phyloP scores from a whole-genome alignment of 2,329 filamentous ascomycete genomes.

The Fusarium sulawesiense region DNA sequence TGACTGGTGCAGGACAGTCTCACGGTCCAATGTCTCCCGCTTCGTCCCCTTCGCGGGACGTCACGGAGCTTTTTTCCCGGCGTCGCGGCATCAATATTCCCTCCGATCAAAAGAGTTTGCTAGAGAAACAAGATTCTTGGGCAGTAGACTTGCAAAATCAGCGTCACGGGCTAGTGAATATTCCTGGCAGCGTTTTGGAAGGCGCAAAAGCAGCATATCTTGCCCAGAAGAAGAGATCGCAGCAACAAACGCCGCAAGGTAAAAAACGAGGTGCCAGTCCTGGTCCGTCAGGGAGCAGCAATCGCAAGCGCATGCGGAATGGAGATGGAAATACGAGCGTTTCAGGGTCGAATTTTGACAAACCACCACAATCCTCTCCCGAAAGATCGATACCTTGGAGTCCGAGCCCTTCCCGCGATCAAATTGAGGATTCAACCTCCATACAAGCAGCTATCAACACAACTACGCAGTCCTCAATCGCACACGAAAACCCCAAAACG shows the following conservation, averaged over 20 bases:
- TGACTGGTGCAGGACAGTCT: constrained; percentile 28
- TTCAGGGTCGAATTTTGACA: neutral
- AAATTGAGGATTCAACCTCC: neutral
- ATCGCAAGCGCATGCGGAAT: constrained; percentile 27
- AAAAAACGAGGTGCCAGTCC: constrained; percentile 18
- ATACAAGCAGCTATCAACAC: neutral
- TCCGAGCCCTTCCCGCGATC: constrained; percentile 24
- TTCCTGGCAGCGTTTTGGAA: constrained; percentile 53
- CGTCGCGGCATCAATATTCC: constrained; percentile 51
- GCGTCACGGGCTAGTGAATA: constrained; percentile 45
- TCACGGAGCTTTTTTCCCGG: constrained; percentile 43
- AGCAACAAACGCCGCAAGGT: constrained; percentile 7
- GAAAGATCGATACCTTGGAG: constrained; percentile 37
- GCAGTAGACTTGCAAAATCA: constrained; percentile 43
- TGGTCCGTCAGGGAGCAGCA: constrained; percentile 4
- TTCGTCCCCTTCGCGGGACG: constrained; percentile 39
- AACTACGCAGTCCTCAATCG: constrained; percentile 35
- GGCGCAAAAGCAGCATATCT: constrained; percentile 45
- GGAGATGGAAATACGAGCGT: neutral
- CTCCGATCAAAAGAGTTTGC: constrained; percentile 53
- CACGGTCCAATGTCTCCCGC: constrained; percentile 45
- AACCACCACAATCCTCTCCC: constrained; percentile 13
- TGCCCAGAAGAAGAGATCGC: neutral
- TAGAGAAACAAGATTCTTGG: constrained; percentile 54
- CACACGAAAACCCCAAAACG: constrained; percentile 43